A percentile compares a stretch with the other conserved stretches of the same genome.
phyloP scores from a whole-genome alignment of 2,329 filamentous ascomycete genomes.

The Xylaria hypoxylon region DNA sequence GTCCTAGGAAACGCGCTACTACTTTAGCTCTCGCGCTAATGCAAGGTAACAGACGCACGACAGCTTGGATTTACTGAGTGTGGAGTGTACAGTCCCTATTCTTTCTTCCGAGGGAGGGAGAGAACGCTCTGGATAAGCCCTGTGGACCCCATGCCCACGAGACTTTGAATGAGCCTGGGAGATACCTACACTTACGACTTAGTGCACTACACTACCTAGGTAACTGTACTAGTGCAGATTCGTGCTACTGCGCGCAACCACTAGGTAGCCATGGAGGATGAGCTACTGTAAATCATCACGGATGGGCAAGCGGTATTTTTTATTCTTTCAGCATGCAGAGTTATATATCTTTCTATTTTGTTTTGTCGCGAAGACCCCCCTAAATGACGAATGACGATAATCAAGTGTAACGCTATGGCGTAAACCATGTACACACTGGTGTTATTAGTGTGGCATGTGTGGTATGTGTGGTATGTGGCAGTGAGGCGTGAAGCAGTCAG shows the following conservation, averaged over 20 bases:
- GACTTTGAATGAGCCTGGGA: not conserved
- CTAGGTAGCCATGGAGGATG: not conserved
- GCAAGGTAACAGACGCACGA: slow-evolving; percentile 37
- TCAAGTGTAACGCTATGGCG: slow-evolving; percentile 29
- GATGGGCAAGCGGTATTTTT: slow-evolving; percentile 14
- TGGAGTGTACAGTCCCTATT: not conserved
- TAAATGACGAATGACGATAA: slow-evolving; percentile 18
- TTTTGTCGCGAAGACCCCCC: slow-evolving; percentile 13
- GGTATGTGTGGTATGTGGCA: slow-evolving; percentile 22
- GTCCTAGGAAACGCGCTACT: slow-evolving; percentile 28
- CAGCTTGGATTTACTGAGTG: slow-evolving; percentile 18
- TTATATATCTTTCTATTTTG: not conserved
- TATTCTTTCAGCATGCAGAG: not conserved
- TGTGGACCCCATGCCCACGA: slow-evolving; percentile 11
- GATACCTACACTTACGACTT: too few relatives aligned
- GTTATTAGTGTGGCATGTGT: not conserved
- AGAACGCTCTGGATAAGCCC: slow-evolving; percentile 9
- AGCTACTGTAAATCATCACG: slow-evolving; percentile 5
- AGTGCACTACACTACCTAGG: not conserved
- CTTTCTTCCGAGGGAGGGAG: not conserved
- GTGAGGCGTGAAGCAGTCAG: slow-evolving; percentile 32
- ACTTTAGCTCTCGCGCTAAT: slow-evolving; percentile 39
- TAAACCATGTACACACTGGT: not conserved
- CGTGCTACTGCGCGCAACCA: not conserved
- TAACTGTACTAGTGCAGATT: not conserved